Evolutionary conservation across 805 yeast species (phyloP).

Genomic region (baker's yeast (Saccharomyces cerevisiae)): DNA sequence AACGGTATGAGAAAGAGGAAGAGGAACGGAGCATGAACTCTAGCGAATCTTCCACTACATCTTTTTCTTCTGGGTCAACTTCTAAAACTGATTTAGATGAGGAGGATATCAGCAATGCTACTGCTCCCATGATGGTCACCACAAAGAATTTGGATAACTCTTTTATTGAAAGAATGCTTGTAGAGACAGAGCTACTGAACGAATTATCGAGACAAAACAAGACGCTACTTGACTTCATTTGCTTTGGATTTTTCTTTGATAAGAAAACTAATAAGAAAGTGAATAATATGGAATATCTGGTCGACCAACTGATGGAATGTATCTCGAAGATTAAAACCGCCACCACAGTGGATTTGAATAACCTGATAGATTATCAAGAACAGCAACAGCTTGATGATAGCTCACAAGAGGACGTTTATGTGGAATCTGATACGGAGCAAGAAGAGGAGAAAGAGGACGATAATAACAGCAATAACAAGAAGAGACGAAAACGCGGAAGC

Average conservation of each 20-base stretch:
- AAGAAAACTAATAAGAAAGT: constrained; percentile 6
- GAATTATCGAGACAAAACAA: constrained; percentile 34
- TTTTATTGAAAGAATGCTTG: constrained; percentile 33
- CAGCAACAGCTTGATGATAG: background rate
- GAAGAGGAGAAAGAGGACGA: constrained; percentile 1
- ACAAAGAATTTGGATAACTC: constrained; percentile 14
- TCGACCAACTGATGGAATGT: constrained; percentile 17
- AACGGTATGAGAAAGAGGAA: background rate
- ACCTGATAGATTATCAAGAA: constrained; percentile 5
- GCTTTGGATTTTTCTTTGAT: constrained; percentile 32
- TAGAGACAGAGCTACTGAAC: constrained; percentile 35
- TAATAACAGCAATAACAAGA: background rate
- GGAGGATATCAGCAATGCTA: constrained; percentile 7
- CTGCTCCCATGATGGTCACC: constrained; percentile 7
- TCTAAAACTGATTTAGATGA: constrained; percentile 12
- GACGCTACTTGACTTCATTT: constrained; percentile 38
- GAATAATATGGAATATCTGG: constrained; percentile 20
- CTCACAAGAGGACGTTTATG: constrained; percentile 4
- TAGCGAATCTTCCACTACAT: background rate
- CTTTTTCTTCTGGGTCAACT: constrained; percentile 2
- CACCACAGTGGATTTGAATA: constrained; percentile 12
- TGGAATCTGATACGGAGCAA: constrained; percentile 13
- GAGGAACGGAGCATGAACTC: background rate
- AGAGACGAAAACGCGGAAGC: background rate
- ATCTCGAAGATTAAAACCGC: constrained; percentile 6